Evolutionary conservation across 164 flowering plant genomes (phyloP).

Genomic region (Annona squamosa): DNA sequence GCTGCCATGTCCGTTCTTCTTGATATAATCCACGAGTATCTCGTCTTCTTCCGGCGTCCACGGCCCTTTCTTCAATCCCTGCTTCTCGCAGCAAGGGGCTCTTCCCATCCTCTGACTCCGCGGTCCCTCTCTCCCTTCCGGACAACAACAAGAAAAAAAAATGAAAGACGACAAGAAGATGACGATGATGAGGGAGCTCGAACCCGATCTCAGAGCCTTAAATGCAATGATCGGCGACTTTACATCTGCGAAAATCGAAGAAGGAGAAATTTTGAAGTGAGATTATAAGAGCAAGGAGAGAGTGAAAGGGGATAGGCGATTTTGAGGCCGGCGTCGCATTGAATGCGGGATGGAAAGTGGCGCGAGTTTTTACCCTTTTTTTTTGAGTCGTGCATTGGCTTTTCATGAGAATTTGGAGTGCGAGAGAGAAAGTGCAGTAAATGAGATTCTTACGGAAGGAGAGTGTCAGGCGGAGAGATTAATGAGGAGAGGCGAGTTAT

Average conservation of each 20-base stretch:
- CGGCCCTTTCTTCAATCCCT: constrained; percentile 75
- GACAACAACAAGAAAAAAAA: neutral
- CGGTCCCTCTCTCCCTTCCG: neutral
- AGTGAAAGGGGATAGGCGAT: neutral
- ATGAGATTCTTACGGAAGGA: constrained; percentile 3
- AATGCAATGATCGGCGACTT: constrained; percentile 5
- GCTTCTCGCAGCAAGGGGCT: constrained; percentile 73
- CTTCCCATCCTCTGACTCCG: constrained; percentile 44
- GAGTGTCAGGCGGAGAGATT: neutral
- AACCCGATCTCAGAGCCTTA: constrained; percentile 2
- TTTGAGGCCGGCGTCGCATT: constrained; percentile 1
- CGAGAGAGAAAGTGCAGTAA: neutral
- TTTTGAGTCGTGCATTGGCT: neutral
- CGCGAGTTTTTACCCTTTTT: neutral
- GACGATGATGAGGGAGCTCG: constrained; percentile 1
- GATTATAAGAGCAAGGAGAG: too few relatives aligned
- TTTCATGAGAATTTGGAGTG: neutral
- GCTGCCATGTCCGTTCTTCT: constrained; percentile 63
- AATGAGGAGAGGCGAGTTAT: constrained; percentile 1
- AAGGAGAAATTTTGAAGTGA: neutral
- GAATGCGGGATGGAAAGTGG: neutral
- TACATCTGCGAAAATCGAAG: constrained; percentile 9
- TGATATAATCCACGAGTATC: constrained; percentile 47
- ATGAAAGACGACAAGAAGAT: neutral
- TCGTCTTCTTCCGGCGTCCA: constrained; percentile 83